Base-by-base conservation (phyloP, 2,329 filamentous ascomycete genomes). In the Pseudohalonectria lignicola region DNA sequence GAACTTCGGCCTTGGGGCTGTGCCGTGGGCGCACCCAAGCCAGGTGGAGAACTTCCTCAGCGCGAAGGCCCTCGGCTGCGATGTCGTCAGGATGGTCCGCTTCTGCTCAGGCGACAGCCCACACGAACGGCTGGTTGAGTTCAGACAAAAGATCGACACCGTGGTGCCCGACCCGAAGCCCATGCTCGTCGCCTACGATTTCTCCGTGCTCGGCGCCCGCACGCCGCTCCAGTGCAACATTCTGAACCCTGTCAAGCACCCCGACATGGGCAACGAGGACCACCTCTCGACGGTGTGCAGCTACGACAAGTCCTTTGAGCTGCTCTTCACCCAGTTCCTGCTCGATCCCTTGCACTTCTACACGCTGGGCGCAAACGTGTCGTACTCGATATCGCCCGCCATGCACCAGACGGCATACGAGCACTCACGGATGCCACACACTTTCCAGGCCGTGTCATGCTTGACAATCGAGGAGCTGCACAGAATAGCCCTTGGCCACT, bases 381-480 rank as follows among this genome's bases (percentile, higher is more conserved):
- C 71, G 33, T 83, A 82, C 57, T 84, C 77, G 42, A 64, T 84
- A 35, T 83, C 79, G 1, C 81, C 82, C 1, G 75, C 76, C 9
- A 85, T 86, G 76, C 79, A 85, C 51, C 76, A 74, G 41, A 73
- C 78, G 10, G 81, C 80, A 10, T 85, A 79, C 51, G 64, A 69
- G 36, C 69, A 67, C 18, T 76, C 74, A 42, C 78, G 78, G 15
- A 76, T 86, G 71, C 74, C 73, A 3, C 81, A 86, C 51, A 66
- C 66, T 4, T 85, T 79, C 49, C 62, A 68, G 33, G 71, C 73
- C 12, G 67, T 73, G 31, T 69, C 76, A 45, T 78, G 77, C 32
- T 60, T 68, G 5, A 71, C 73, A 0, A 53, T 85, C 12, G 74
- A 78, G 38, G 73, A 76, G 13, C 60, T 86, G 13, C 69, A 75